Base-by-base conservation (phyloP, 371 early-diverging fungal species). In the Batrachochytrium dendrobatidis region DNA sequence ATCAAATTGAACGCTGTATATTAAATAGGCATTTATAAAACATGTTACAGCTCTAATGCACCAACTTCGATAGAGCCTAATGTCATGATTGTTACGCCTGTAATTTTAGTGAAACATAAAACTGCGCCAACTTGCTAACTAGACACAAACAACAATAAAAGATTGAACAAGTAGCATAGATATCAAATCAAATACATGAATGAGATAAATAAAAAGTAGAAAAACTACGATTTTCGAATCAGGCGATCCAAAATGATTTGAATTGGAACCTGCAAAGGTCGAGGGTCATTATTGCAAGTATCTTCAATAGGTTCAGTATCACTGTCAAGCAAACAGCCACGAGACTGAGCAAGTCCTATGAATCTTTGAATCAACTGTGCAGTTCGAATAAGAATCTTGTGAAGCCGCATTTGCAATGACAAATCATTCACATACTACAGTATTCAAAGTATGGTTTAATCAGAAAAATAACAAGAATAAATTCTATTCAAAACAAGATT, bases 341-440 rank as follows among this genome's bases (percentile, higher is more conserved):
- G 51, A 10, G 51, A 51, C n/a, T n/a, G 8, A 3, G 51, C 51
- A 24, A 51, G 3, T 12, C 51, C 51, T 2, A 30, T 3, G 64
- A 68, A 68, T 18, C 68, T 57, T 26, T 61, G 54, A 32, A 45
- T 64, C 30, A 63, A 50, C 20, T 59, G 45, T 56, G 61, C 68
- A 12, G 68, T 64, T 1, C 61, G 64, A 22, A 61, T 62, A 20
- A 68, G 61, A 6, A 49, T 60, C 24, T 55, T 34, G 20, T 64
- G 51, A 30, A 68, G 24, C 4, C 60, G 64, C n/a, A 68, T 58
- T 15, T 39, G 49, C 10, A 18, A 15, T 45, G 64, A 45, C 30
- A 68, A 44, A 39, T 68, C 68, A 48, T 68, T 68, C 44, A 63
- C 35, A 46, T 67, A 67, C 67, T 66, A 34, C n/a, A 18, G 17